Evolutionary conservation across 805 yeast species (phyloP).

Genomic region (Ogataea ganodermae): DNA sequence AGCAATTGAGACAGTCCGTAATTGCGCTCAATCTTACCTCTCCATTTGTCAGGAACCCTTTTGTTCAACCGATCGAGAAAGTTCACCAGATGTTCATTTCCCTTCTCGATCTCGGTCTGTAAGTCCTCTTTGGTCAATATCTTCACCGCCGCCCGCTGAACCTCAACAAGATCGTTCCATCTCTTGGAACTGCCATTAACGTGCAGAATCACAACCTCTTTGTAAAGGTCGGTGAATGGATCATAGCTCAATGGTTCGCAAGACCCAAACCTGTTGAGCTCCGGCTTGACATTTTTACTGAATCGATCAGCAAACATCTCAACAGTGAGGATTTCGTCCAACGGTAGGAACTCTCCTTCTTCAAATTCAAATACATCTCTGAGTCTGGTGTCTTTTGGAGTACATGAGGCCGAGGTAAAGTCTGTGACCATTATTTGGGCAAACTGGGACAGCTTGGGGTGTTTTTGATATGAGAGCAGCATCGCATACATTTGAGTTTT

Average conservation of each 20-base stretch:
- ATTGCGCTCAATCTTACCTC: conserved; percentile 11
- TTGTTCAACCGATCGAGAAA: conserved; percentile 23
- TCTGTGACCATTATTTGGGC: conserved; percentile 24
- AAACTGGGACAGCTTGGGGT: conserved; percentile 2
- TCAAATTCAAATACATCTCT: conserved; percentile 13
- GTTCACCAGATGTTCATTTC: conserved; percentile 15
- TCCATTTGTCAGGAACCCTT: conserved; percentile 18
- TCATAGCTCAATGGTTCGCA: conserved; percentile 13
- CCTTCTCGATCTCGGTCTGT: conserved; percentile 6
- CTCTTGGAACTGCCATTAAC: conserved; percentile 19
- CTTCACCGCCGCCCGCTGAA: conserved; percentile 16
- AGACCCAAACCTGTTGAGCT: conserved; percentile 4
- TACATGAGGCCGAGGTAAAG: conserved; percentile 20
- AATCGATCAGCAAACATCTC: conserved; percentile 18
- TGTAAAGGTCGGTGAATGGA: conserved; percentile 21
- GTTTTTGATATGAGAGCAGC: conserved; percentile 17
- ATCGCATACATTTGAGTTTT: conserved; percentile 18
- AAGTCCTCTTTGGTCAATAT: conserved; percentile 16
- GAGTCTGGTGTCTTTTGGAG: conserved; percentile 1
- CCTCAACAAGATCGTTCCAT: conserved; percentile 24
- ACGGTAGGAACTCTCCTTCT: conserved; percentile 3
- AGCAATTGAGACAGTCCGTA: conserved; percentile 6
- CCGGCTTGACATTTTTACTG: neutral
- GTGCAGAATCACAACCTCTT: conserved; percentile 22
- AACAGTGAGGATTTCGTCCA: conserved; percentile 13